Base-by-base conservation (phyloP, 208 protist species). In the Blechomonas ayalai region DNA sequence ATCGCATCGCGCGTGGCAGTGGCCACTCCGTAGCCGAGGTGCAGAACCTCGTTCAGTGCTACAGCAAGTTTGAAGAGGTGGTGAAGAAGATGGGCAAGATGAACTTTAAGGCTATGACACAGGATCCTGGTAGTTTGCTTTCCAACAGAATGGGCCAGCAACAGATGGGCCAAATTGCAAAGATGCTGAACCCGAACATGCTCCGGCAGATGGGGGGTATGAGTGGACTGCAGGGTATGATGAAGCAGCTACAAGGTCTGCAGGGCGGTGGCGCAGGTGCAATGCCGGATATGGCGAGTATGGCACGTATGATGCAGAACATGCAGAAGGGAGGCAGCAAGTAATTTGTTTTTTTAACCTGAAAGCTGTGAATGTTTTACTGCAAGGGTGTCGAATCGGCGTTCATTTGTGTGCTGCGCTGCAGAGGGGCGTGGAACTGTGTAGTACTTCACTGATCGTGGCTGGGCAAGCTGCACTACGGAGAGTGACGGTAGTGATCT, bases 21-120 rank as follows among this genome's bases (percentile, higher is more conserved):
- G 89, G 89, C 10, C 69, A 86, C 59, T 55, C 59, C 24, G 53
- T 94, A 12, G 28, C 70, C 9, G 77, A 87, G 48, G 82, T 94
- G 42, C 67, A 91, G 25, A 82, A 77, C 39, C 67, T 95, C 6
- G 75, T 95, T 38, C 49, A 68, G 22, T 83, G 62, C 55, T 92
- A 92, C 64, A 59, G 49, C 5, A 84, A 84, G 43, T 92, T 94
- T 47, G 85, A 92, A 59, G 85, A 92, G 40, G 65, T 95, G 23
- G 80, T 90, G 26, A 95, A 95, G 61, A 82, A 74, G 46, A 86
- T 95, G 66, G 82, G 82, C 19, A 92, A 92, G 68, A 64, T 90
- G 43, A 91, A 94, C 69, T 85, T 95, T 56, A 91, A 91, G 59
- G 61, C 78, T 25, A 82, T 94, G 74, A 75, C 66, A 64, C 67